Evolutionary conservation across 352 stramenopile genomes (phyloP), one percentile per base, ranked within the genome.

Genomic region (Phytophthora sojae): DNA sequence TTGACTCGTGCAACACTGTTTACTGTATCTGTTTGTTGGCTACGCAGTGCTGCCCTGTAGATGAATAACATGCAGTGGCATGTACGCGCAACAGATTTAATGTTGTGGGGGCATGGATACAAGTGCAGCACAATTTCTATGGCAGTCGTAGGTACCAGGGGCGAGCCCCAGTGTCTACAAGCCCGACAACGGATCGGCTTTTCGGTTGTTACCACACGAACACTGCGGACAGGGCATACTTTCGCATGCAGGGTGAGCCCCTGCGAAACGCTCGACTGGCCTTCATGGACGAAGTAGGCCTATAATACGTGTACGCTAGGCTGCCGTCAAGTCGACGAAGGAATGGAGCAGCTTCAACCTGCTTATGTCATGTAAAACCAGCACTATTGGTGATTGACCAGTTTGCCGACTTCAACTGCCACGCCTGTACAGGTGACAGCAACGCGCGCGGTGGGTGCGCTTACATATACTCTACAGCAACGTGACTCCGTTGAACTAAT

Each of bases 191-290:
- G 39, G 14, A 4, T 39, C 39, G 15, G 39, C 14, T 6, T n/a
- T 47, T 19, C 51, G 35, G 21, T 51, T 26, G 45, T 55, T 62
- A 58, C 32, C 15, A 11, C 26, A 15, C 35, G 23, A 59, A 37
- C 35, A 15, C 2, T 37, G 55, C 37, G 14, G 35, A 47, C 45
- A 35, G 29, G 55, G 44, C 49, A 67, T 62, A 67, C 1, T 62
- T 62, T 72, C 50, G 15, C 14, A 26, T 30, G 39, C 35, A n/a
- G 14, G 25, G 64, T 71, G 39, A 71, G 19, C 37, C 4, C 26
- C 19, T 51, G 5, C 49, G 57, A 67, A 71, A 71, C 64, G 57
- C 9, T 37, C 23, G 25, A 59, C 59, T 50, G 47, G 2, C 30
- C n/a, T 49, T 5, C 9, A 29, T 39, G 3, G 32, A 39, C 8